phyloP scores from a whole-genome alignment of 208 protist genomes.

The Wallacemonas rigidus region DNA sequence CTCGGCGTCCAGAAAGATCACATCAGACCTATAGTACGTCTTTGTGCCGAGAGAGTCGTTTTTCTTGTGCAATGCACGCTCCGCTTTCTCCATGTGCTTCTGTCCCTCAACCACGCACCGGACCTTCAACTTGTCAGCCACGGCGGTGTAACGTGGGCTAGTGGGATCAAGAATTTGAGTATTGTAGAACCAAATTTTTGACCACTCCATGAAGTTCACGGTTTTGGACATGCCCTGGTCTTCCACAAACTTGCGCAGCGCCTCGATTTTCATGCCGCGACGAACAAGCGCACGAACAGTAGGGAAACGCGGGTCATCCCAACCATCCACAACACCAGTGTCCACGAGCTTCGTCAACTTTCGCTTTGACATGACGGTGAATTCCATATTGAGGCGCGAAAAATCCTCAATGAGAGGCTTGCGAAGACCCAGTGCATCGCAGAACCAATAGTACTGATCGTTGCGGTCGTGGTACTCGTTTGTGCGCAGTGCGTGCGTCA shows the following conservation, averaged over 20 bases:
- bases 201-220: slow-evolving; percentile 97
- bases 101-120: slow-evolving; percentile 81
- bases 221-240: slow-evolving; percentile 97
- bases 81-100: slow-evolving; percentile 49
- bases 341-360: slow-evolving; percentile 98
- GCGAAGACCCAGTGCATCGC: slow-evolving; percentile 89
- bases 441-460: slow-evolving; percentile 97
- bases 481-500: slow-evolving; percentile 98
- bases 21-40: slow-evolving; percentile 82
- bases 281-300: slow-evolving; percentile 96
- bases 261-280: slow-evolving; percentile 96
- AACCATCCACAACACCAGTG: slow-evolving; percentile 94
- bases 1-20: slow-evolving; percentile 93
- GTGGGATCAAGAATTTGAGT: slow-evolving; percentile 97
- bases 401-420: slow-evolving; percentile 96
- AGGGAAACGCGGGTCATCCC: slow-evolving; percentile 99
- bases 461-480: slow-evolving; percentile 99
- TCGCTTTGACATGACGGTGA: slow-evolving; percentile 99
- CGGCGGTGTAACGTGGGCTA: slow-evolving; percentile 96
- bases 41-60: slow-evolving; percentile 94
- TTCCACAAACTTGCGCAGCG: slow-evolving; percentile 96
- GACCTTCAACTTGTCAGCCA: slow-evolving; percentile 82
- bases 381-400: slow-evolving; percentile 98
- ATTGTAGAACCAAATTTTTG: slow-evolving; percentile 99
- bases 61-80: slow-evolving; percentile 94